phyloP scores from a whole-genome alignment of 116 monocot species.

The Papilionanthe hybrid region DNA sequence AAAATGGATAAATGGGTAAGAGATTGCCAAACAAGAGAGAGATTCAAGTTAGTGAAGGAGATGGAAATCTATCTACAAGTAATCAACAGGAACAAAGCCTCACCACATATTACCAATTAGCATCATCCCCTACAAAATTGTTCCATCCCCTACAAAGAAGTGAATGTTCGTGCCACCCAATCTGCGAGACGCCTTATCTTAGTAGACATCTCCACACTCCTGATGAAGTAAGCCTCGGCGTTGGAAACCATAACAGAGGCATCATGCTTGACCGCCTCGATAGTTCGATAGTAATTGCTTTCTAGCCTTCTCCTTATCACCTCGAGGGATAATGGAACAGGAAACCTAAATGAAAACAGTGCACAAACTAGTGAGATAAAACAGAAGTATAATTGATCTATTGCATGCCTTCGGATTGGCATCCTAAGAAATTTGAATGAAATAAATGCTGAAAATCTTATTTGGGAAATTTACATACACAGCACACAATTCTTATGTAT shows the following conservation, averaged over 20 bases:
- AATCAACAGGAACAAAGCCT: slow-evolving; percentile 1
- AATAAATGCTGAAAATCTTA: too few relatives aligned
- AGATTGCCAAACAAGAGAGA: slow-evolving; percentile 4
- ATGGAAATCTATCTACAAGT: slow-evolving; percentile 29
- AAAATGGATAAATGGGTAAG: slow-evolving; percentile 19
- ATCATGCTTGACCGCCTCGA: slow-evolving; percentile 76
- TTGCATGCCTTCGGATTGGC: background rate
- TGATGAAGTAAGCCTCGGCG: slow-evolving; percentile 65
- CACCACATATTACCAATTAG: background rate
- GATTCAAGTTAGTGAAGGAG: slow-evolving; percentile 1
- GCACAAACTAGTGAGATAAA: background rate
- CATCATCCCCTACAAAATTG: slow-evolving; percentile 41
- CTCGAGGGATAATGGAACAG: slow-evolving; percentile 83
- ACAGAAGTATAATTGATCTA: background rate
- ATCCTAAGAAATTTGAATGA: background rate
- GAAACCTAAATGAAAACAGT: slow-evolving; percentile 46
- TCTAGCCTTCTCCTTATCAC: slow-evolving; percentile 70
- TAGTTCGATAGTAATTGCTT: slow-evolving; percentile 80
- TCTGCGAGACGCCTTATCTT: slow-evolving; percentile 58
- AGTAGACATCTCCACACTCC: slow-evolving; percentile 42
- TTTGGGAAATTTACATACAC: too few relatives aligned
- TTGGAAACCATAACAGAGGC: slow-evolving; percentile 70
- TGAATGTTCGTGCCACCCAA: slow-evolving; percentile 27
- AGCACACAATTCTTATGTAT: too few relatives aligned
- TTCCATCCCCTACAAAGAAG: slow-evolving; percentile 22